A percentile compares a stretch with the other conserved stretches of the same genome.
Conservation (phyloP, 805 yeast genomes). For the Saturnispora dispora region DNA sequence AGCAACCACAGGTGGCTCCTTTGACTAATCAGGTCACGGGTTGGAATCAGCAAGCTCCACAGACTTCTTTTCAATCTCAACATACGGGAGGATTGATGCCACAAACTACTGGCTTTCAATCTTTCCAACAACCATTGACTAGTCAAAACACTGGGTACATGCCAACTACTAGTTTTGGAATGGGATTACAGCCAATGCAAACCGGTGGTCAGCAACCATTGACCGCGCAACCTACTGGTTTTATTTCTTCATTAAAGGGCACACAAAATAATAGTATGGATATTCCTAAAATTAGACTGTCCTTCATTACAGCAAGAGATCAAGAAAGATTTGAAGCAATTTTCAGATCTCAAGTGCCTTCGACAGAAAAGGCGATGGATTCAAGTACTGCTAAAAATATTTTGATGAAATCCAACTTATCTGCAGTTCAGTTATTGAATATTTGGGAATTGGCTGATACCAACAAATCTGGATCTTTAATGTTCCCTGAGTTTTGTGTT, state of each 20-base stretch:
- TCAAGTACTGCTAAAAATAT: constrained; percentile 75
- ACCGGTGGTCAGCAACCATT: constrained; percentile 20
- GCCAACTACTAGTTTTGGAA: constrained; percentile 33
- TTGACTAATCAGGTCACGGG: constrained; percentile 33
- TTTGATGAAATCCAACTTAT: constrained; percentile 67
- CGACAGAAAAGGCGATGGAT: constrained; percentile 56
- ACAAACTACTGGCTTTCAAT: constrained; percentile 38
- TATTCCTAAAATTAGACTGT: constrained; percentile 67
- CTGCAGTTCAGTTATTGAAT: constrained; percentile 66
- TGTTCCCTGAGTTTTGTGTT: constrained; percentile 91
- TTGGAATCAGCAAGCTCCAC: constrained; percentile 18
- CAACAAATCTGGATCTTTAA: constrained; percentile 69
- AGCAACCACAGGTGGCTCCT: constrained; percentile 13
- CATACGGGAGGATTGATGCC: constrained; percentile 29
- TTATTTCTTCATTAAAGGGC: constrained; percentile 26
- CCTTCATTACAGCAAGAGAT: constrained; percentile 78
- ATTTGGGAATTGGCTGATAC: constrained; percentile 93
- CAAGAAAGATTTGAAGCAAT: constrained; percentile 81
- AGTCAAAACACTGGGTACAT: constrained; percentile 21
- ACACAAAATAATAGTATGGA: constrained; percentile 42
- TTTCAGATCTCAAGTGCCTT: constrained; percentile 68
- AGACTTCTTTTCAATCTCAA: constrained; percentile 15
- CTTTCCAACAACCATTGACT: constrained; percentile 25
- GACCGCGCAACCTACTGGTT: constrained; percentile 40
- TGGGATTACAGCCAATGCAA: constrained; percentile 14